These are phyloP conservation scores for Xanthoconium stramineum DNA, from an alignment of 768 basidiomycete species.

Conservation along the genomic window DNA sequence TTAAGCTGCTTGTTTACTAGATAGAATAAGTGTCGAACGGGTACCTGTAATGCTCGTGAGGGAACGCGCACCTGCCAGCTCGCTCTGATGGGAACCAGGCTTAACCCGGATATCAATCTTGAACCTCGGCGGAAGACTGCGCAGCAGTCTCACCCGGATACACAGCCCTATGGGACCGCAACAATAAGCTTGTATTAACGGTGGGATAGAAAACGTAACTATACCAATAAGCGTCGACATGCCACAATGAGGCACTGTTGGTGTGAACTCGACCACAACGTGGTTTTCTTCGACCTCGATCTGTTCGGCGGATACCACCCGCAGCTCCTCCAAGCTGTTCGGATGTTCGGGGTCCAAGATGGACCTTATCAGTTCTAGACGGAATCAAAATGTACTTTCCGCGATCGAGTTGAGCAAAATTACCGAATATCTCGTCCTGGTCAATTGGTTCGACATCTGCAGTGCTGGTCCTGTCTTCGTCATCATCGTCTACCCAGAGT, in stretches of 20 bases:
- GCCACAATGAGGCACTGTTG: constrained; percentile 96
- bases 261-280: constrained; percentile 89
- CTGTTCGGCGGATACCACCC: constrained; percentile 90
- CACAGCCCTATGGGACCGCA: constrained; percentile 57
- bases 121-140: constrained; percentile 88
- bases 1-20: constrained; percentile 98
- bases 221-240: constrained; percentile 95
- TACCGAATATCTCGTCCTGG: constrained; percentile 91
- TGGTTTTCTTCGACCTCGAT: constrained; percentile 62
- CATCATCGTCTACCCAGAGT: constrained; percentile 57
- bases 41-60: not conserved
- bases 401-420: constrained; percentile 3
- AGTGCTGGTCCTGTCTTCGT: constrained; percentile 35
- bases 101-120: constrained; percentile 93
- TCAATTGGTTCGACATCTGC: constrained; percentile 70
- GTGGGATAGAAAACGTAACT: not conserved
- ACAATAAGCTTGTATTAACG: not conserved
- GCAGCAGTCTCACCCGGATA: constrained; percentile 87
- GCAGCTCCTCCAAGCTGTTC: constrained; percentile 88
- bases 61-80: constrained; percentile 66
- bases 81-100: constrained; percentile 95
- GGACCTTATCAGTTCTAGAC: constrained; percentile 79
- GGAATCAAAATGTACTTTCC: not conserved
- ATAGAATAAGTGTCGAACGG: not conserved
- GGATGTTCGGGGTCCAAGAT: constrained; percentile 97